These are phyloP conservation scores for Aeminium ludgeri DNA, from an alignment of 495 filamentous ascomycete species.

Conservation along the genomic window DNA sequence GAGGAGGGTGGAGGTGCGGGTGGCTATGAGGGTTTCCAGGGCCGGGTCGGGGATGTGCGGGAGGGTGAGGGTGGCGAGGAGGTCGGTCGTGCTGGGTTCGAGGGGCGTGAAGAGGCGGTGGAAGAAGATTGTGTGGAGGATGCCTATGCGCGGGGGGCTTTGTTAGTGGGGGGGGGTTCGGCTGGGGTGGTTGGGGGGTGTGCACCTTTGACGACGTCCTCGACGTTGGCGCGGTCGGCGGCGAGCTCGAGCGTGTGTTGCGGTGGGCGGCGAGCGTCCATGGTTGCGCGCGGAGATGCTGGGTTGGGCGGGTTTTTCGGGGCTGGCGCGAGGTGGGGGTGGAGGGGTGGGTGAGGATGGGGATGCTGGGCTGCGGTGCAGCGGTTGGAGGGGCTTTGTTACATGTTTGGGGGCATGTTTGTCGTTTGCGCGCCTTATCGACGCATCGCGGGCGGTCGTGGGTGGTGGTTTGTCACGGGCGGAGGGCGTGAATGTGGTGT, in stretches of 20 bases:
- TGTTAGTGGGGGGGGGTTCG: neutral
- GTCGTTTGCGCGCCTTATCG: neutral
- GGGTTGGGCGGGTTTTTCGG: neutral
- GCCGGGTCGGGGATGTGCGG: conserved; percentile 78
- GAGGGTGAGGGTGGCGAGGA: conserved; percentile 70
- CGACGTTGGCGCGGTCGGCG: conserved; percentile 38
- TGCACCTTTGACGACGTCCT: conserved; percentile 80
- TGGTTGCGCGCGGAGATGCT: conserved; percentile 3
- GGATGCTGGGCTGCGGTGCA: neutral
- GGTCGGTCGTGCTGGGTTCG: conserved; percentile 67
- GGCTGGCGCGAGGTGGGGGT: neutral
- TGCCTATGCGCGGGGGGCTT: conserved; percentile 35
- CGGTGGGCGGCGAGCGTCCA: conserved; percentile 24
- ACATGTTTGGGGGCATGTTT: neutral
- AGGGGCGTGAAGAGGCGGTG: conserved; percentile 89
- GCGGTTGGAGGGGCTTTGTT: neutral
- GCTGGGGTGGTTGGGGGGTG: no score
- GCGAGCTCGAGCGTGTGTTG: conserved; percentile 30
- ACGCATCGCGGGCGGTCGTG: no score
- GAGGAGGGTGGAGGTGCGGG: no score
- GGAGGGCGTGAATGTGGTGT: no score
- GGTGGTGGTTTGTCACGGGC: no score
- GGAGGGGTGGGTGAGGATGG: neutral
- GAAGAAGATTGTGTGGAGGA: conserved; percentile 97
- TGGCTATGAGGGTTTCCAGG: conserved; percentile 83